Evolutionary conservation across 106 monocot species (phyloP).

Genomic region (Allium fistulosum): DNA sequence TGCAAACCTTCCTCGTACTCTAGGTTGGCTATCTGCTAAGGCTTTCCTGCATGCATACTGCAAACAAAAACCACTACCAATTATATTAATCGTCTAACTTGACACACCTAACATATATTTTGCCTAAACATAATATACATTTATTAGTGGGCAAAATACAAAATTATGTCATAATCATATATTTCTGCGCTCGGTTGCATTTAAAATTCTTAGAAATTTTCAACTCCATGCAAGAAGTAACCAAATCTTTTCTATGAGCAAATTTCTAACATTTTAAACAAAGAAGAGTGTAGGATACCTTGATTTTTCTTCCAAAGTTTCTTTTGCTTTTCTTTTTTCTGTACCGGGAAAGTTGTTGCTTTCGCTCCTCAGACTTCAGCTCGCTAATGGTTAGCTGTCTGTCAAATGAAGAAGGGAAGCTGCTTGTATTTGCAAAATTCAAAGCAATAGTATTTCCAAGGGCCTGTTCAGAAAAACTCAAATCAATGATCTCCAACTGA

Average conservation of each 20-base stretch:
- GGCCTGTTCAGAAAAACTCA: conserved; percentile 28
- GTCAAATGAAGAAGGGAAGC: conserved; percentile 15
- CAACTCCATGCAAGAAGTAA: too few species aligned
- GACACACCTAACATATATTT: neutral
- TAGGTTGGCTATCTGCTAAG: conserved; percentile 44
- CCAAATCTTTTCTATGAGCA: too few species aligned
- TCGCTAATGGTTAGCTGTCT: conserved; percentile 21
- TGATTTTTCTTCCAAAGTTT: conserved; percentile 88
- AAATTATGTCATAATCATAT: too few species aligned
- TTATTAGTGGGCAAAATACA: too few species aligned
- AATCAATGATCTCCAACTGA: conserved; percentile 7
- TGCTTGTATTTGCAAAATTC: conserved; percentile 10
- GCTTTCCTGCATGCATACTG: conserved; percentile 75
- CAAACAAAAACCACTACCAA: neutral
- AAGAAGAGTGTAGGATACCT: conserved; percentile 32
- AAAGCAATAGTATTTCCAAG: conserved; percentile 20
- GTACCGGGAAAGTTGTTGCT: conserved; percentile 81
- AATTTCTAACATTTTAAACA: neutral
- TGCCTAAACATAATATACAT: too few species aligned
- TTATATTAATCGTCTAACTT: neutral
- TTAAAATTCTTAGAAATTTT: neutral
- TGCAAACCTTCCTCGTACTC: conserved; percentile 55
- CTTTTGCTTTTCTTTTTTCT: conserved; percentile 78
- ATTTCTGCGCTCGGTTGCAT: neutral
- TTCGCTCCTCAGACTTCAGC: conserved; percentile 55